These are phyloP conservation scores for Populus simonii DNA, from an alignment of 345 rosid genomes.

Conservation along the genomic window DNA sequence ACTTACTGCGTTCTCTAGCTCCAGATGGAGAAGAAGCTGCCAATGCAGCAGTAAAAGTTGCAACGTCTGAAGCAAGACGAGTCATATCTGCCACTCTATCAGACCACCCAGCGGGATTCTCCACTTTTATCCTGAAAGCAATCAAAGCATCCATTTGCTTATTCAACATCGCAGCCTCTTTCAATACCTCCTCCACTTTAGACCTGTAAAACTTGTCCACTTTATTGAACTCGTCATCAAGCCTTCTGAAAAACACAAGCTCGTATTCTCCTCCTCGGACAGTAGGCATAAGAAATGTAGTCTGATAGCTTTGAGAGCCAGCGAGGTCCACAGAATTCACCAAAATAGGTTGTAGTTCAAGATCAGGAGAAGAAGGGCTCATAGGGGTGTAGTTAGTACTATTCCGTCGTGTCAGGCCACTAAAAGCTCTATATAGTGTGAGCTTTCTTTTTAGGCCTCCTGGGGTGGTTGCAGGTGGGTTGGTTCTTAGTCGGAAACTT, in stretches of 20 bases:
- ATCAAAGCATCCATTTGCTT: constrained; percentile 75
- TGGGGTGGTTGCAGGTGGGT: constrained; percentile 17
- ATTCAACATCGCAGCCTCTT: constrained; percentile 54
- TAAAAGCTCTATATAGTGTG: constrained; percentile 56
- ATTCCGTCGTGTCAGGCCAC: constrained; percentile 44
- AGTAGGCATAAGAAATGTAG: constrained; percentile 48
- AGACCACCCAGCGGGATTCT: constrained; percentile 49
- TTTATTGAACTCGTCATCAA: constrained; percentile 66
- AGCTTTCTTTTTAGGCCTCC: constrained; percentile 36
- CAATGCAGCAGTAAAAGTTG: constrained; percentile 45
- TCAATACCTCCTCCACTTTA: constrained; percentile 53
- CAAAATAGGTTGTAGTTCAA: constrained; percentile 45
- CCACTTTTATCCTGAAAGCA: constrained; percentile 68
- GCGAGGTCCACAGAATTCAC: constrained; percentile 31
- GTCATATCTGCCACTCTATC: constrained; percentile 51
- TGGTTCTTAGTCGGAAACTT: constrained; percentile 34
- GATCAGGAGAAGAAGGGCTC: constrained; percentile 18
- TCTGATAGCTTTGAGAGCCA: constrained; percentile 39
- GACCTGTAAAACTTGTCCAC: constrained; percentile 49
- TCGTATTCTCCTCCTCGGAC: constrained; percentile 71
- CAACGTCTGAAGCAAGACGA: constrained; percentile 58
- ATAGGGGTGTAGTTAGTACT: background rate
- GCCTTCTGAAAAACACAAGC: constrained; percentile 51
- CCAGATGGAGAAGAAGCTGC: constrained; percentile 49
- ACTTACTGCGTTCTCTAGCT: constrained; percentile 46